Evolutionary conservation across 2,329 filamentous ascomycete species (phyloP).

Genomic region (Sporothrix brunneoviolacea): DNA sequence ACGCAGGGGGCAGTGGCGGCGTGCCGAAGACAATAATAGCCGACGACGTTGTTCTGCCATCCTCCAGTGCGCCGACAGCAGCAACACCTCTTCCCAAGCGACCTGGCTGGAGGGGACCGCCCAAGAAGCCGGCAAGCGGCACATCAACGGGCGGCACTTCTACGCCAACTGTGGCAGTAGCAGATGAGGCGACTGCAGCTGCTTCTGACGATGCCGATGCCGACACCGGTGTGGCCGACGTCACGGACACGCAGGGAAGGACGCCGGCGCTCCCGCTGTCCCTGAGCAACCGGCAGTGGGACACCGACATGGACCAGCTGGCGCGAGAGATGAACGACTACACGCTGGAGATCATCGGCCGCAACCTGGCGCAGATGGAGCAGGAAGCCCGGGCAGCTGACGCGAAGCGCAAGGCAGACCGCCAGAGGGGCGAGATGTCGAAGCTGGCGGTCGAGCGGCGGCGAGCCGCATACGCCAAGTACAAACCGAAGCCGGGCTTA

Average conservation of each 20-base stretch:
- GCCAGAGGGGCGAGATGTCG: slow-evolving; percentile 4
- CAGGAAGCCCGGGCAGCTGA: slow-evolving; percentile 16
- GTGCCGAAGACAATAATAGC: neutral
- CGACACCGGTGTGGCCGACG: neutral
- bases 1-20: neutral
- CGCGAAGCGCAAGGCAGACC: neutral
- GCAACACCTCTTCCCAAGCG: slow-evolving; percentile 17
- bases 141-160: slow-evolving; percentile 5
- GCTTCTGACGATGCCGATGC: no score
- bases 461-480: slow-evolving; percentile 16
- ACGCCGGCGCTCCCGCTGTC: slow-evolving; percentile 25
- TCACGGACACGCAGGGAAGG: neutral
- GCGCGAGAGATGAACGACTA: slow-evolving; percentile 52
- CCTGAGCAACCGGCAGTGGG: slow-evolving; percentile 23
- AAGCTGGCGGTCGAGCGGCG: slow-evolving; percentile 12
- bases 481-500: slow-evolving; percentile 12
- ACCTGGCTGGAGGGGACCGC: slow-evolving; percentile 9
- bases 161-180: neutral
- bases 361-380: slow-evolving; percentile 43
- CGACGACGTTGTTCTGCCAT: neutral
- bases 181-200: neutral
- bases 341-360: slow-evolving; percentile 51
- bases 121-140: neutral
- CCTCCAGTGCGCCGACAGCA: neutral
- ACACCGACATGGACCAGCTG: slow-evolving; percentile 42